Base-by-base conservation (phyloP, 2,329 filamentous ascomycete genomes). In the Alternaria brassicae region DNA sequence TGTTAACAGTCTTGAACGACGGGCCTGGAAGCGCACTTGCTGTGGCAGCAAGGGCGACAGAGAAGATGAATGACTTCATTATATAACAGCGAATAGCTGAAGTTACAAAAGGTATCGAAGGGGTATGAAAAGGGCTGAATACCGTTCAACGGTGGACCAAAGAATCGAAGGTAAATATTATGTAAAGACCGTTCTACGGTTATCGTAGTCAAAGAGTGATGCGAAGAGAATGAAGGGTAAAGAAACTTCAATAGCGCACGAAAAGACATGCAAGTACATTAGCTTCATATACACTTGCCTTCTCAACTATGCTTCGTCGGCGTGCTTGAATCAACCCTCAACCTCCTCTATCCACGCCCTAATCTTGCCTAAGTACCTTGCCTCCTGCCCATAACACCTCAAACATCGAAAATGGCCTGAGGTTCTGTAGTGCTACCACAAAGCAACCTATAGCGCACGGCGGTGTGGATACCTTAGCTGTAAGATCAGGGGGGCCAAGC, bases 171-270 rank as follows among this genome's bases (percentile, higher is more conserved):
- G 53, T 60, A 63, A 23, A 37, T 56, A 69, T 66, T 58, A 65
- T 48, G 53, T 64, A 63, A 70, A 63, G 55, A 61, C 67, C 61
- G 69, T 53, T 72, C 69, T 65, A 72, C 68, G 63, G 68, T 47
- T 60, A 60, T 60, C 54, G 44, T 60, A 65, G 63, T 61, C 25
- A 34, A 42, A 48, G 67, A 72, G 48, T 47, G 65, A 66, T 62
- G 21, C 25, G 41, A 56, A 60, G 58, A 55, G 58, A 61, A 58
- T 47, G 50, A 50, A 57, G 50, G 36, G 52, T 21, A 12, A 15
- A 19, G 49, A 54, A 37, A 34, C 45, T 52, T 41, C 21, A 21
- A 40, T 23, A 42, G 17, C 28, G 36, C 12, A 41, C 32, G 19
- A 32, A 32, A 8, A 8, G 17, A 15, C 19, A 32, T 34, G 32